Evolutionary conservation across 306 rosid genomes (phyloP), one percentile per base, ranked within the genome.

Genomic region (Lathyrus sativus): DNA sequence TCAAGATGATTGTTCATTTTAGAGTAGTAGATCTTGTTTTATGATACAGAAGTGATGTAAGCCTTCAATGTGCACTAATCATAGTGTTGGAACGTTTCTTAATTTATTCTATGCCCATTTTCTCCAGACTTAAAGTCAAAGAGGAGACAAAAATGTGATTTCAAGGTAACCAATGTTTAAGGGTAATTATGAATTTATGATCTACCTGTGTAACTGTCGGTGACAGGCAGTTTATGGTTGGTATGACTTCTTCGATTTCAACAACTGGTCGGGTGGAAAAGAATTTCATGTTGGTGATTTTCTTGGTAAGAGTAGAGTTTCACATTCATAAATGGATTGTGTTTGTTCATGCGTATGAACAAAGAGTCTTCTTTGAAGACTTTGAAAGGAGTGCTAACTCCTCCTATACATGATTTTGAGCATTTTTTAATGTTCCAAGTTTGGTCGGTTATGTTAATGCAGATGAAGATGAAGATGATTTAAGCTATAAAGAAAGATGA

Each of bases 191-290:
- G 37, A 33, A 33, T 33, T 33, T 33, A 33, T 6, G 37, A 33
- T 33, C 37, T 33, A 5, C 37, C 37, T 33, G 37, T 33, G 37
- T 6, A 0, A 33, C 12, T 49, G 55, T 49, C 55, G 26, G 55
- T 49, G 55, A 49, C 26, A 49, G 55, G 10, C 28, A 50, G 56
- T 18, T 49, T 11, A 48, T 68, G 74, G 64, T 38, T 68, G 75
- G 50, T 22, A 35, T 4, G 54, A 57, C 50, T 49, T 17, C 58
- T 24, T 28, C 11, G 59, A 48, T 49, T 17, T 49, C 28, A 17
- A 49, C 55, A 17, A 49, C 28, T 49, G 55, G 24, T 49, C 26
- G 24, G 28, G 12, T 49, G 26, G 14, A 22, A 53, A 53, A 53
- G 33, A 53, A 22, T 53, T 51, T 22, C 59, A 22, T 9, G 31